phyloP scores from a whole-genome alignment of 352 stramenopile genomes.

The Pythium guiyangense region DNA sequence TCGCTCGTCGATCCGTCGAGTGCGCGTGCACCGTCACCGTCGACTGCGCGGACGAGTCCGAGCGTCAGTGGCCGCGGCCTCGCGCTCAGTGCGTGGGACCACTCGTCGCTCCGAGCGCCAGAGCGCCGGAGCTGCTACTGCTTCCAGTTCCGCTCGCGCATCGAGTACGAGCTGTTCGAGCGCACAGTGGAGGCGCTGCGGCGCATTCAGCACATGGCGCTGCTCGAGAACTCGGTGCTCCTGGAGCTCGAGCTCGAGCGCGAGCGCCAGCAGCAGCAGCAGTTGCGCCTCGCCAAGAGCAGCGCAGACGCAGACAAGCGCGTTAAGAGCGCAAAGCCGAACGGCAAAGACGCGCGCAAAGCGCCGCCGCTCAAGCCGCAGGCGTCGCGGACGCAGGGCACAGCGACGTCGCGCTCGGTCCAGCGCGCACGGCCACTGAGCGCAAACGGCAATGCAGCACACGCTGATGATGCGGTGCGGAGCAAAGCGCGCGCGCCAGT shows the following conservation, averaged over 20 bases:
- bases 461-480: background rate
- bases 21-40: too few relatives aligned
- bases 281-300: background rate
- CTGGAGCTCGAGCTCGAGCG: conserved; percentile 55
- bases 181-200: conserved; percentile 25
- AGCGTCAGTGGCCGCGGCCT: background rate
- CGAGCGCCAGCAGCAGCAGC: conserved; percentile 5
- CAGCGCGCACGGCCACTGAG: conserved; percentile 3
- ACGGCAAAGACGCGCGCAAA: background rate
- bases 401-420: conserved; percentile 4
- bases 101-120: background rate
- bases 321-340: background rate
- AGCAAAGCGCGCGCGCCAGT: background rate
- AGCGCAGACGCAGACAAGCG: background rate
- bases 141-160: conserved; percentile 56
- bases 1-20: background rate
- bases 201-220: conserved; percentile 34
- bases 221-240: conserved; percentile 44
- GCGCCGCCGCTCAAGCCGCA: background rate
- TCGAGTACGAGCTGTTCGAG: conserved; percentile 56
- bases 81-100: background rate
- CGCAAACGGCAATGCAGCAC: background rate
- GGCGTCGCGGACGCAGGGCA: conserved; percentile 7
- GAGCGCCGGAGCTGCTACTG: conserved; percentile 41
- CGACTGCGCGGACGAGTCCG: background rate